A percentile compares a stretch with the other conserved stretches of the same genome.
Conservation (phyloP, 2,329 filamentous ascomycete genomes). For the Paracorniculantispora psalliotae region DNA sequence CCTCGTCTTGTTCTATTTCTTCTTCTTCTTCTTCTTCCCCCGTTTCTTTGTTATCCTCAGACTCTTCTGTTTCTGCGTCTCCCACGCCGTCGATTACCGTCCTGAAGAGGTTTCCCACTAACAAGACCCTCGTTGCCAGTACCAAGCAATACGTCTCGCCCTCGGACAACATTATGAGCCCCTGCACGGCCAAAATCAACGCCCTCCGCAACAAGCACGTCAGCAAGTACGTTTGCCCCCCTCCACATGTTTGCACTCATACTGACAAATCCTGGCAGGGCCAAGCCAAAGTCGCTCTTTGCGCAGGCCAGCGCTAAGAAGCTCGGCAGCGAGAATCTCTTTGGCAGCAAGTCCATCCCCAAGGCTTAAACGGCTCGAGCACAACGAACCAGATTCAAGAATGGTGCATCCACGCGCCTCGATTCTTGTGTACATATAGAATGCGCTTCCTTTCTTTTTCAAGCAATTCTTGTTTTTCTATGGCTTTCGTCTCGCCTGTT, state of each 20-base stretch:
- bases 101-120: constrained; percentile 10
- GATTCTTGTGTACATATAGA: constrained; percentile 11
- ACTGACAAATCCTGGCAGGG: constrained; percentile 41
- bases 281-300: constrained; percentile 64
- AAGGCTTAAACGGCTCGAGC: constrained; percentile 21
- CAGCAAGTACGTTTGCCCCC: constrained; percentile 58
- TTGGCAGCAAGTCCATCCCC: constrained; percentile 31
- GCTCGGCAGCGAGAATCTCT: constrained; percentile 43
- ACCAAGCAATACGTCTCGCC: constrained; percentile 67
- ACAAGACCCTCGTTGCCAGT: constrained; percentile 22
- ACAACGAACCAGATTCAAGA: neutral
- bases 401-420: neutral
- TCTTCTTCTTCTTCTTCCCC: constrained; percentile 1
- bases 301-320: constrained; percentile 62
- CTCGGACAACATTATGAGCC: constrained; percentile 85
- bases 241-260: neutral
- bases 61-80: constrained; percentile 12
- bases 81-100: constrained; percentile 8
- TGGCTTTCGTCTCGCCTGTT: neutral
- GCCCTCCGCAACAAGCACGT: constrained; percentile 77
- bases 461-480: neutral
- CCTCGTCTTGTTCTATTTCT: constrained; percentile 11
- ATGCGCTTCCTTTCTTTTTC: neutral
- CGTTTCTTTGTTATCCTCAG: neutral
- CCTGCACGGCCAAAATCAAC: constrained; percentile 76